Evolutionary conservation across 1,284 basidiomycete genomes (phyloP).

Genomic region (Ustilago esculenta): DNA sequence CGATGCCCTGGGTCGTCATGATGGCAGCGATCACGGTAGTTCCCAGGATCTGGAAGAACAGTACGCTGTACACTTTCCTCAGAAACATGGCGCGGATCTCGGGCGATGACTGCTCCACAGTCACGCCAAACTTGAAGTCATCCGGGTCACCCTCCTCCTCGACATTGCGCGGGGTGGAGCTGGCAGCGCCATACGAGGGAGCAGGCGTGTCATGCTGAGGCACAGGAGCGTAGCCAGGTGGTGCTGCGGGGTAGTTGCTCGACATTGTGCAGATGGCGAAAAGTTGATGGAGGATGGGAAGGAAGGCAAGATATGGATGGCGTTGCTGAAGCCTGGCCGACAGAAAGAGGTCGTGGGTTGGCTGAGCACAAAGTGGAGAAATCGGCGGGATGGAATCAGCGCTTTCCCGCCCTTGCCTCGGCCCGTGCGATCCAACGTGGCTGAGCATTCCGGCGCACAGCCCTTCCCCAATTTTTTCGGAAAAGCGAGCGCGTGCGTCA

Average conservation of each 20-base stretch:
- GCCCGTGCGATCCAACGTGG: too few relatives aligned
- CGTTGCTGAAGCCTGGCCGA: too few relatives aligned
- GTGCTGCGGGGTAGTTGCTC: slow-evolving; percentile 30
- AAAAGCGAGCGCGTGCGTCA: neutral
- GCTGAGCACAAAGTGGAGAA: slow-evolving; percentile 16
- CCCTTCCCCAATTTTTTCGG: neutral
- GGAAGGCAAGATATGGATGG: too few relatives aligned
- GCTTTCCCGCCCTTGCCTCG: too few relatives aligned
- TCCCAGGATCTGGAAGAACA: slow-evolving; percentile 63
- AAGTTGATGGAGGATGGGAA: neutral
- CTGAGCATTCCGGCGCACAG: slow-evolving; percentile 9
- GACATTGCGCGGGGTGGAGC: slow-evolving; percentile 29
- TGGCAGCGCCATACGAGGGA: slow-evolving; percentile 27
- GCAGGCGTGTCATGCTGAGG: slow-evolving; percentile 29
- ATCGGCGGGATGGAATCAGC: neutral
- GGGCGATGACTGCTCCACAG: slow-evolving; percentile 62
- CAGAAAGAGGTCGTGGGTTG: too few relatives aligned
- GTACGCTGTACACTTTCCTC: slow-evolving; percentile 57
- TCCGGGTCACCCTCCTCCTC: slow-evolving; percentile 59
- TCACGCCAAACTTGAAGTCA: slow-evolving; percentile 65
- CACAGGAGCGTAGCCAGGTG: slow-evolving; percentile 35
- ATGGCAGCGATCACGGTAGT: slow-evolving; percentile 55
- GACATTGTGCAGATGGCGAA: slow-evolving; percentile 2
- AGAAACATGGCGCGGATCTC: slow-evolving; percentile 64
- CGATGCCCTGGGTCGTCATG: slow-evolving; percentile 45